These are phyloP conservation scores for Jaminaea rosea DNA, from an alignment of 1,284 basidiomycete genomes.

Conservation along the genomic window DNA sequence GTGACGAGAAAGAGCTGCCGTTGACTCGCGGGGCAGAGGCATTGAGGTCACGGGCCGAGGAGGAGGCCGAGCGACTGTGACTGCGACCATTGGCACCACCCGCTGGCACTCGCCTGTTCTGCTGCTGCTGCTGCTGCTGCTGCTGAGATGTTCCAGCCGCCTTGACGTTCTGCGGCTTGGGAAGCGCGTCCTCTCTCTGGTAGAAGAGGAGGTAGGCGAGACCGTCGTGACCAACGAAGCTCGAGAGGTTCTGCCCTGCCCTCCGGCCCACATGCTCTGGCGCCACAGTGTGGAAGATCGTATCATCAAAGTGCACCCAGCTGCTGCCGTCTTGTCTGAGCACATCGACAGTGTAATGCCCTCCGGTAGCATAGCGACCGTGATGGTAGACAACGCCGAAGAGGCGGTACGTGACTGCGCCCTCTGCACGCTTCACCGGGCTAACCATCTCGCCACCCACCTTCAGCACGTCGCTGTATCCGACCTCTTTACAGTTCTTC, in stretches of 20 bases:
- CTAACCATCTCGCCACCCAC: conserved; percentile 51
- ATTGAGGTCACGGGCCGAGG: too few relatives aligned
- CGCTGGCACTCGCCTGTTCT: neutral
- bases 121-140: neutral
- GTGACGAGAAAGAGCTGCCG: too few relatives aligned
- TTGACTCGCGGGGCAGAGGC: too few relatives aligned
- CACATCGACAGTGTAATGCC: conserved; percentile 91
- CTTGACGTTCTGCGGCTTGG: neutral
- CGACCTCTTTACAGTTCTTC: conserved; percentile 75
- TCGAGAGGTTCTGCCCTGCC: conserved; percentile 12
- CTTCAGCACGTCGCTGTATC: conserved; percentile 68
- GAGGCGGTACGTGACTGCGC: conserved; percentile 64
- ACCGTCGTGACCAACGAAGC: conserved; percentile 19
- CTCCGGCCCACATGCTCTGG: conserved; percentile 53
- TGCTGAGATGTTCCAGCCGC: neutral
- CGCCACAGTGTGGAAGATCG: conserved; percentile 57
- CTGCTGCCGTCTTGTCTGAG: conserved; percentile 63
- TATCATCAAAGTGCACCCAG: conserved; percentile 92
- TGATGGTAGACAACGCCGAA: conserved; percentile 94
- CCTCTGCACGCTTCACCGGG: conserved; percentile 25
- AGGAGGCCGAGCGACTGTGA: too few relatives aligned
- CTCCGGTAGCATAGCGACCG: conserved; percentile 77
- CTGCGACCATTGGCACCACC: too few relatives aligned
- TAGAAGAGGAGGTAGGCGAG: conserved; percentile 86
- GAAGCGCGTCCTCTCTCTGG: conserved; percentile 37